These are phyloP conservation scores for Kalmanozyma brasiliensis DNA, from an alignment of 1,284 basidiomycete species.

Conservation along the genomic window DNA sequence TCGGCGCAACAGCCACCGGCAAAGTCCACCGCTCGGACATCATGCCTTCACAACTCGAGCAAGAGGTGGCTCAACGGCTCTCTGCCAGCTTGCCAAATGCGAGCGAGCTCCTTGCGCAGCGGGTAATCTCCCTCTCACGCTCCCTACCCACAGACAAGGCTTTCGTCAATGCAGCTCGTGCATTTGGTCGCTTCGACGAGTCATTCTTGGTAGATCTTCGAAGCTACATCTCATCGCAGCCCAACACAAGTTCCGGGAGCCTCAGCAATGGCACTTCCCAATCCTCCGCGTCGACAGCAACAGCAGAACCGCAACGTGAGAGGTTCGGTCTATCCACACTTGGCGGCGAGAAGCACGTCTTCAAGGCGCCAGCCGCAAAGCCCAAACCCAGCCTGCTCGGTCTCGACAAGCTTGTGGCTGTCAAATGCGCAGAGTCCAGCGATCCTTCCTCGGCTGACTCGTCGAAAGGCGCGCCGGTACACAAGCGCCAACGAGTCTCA, in stretches of 20 bases:
- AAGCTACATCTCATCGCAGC: constrained; percentile 35
- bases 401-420: constrained; percentile 84
- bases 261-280: constrained; percentile 15
- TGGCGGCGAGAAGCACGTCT: constrained; percentile 62
- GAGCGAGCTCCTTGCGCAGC: constrained; percentile 57
- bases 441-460: constrained; percentile 70
- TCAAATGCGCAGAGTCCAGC: constrained; percentile 73
- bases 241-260: constrained; percentile 2
- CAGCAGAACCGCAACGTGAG: constrained; percentile 16
- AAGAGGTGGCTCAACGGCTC: constrained; percentile 42
- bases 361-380: constrained; percentile 72
- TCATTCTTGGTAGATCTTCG: constrained; percentile 73
- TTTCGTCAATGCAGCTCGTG: constrained; percentile 74
- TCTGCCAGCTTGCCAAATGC: constrained; percentile 35
- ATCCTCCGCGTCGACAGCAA: constrained; percentile 26
- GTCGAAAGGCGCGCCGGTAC: constrained; percentile 35
- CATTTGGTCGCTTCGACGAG: constrained; percentile 86
- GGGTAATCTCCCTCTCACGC: constrained; percentile 55
- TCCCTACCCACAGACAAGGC: constrained; percentile 46
- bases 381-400: constrained; percentile 75
- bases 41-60: constrained; percentile 32
- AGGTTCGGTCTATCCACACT: constrained; percentile 36
- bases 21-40: not conserved
- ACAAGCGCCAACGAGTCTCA: constrained; percentile 30
- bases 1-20: not conserved